Evolutionary conservation across 2,329 filamentous ascomycete genomes (phyloP).

Genomic region (Pestalotiopsis sp.): DNA sequence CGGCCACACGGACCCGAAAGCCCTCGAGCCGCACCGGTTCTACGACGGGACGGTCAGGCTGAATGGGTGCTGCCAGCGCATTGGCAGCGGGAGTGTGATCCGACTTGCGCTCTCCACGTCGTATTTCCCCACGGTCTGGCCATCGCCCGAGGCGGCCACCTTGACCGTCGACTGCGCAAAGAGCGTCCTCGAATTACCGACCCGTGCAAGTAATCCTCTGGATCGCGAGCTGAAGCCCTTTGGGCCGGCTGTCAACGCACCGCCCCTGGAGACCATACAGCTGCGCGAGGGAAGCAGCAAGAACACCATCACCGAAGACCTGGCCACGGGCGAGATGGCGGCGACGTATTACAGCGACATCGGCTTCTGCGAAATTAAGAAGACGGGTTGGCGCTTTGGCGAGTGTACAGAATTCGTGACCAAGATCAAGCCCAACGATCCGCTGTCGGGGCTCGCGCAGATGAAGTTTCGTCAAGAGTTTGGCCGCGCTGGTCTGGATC

Average conservation of each 20-base stretch:
- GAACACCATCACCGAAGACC: background rate
- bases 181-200: background rate
- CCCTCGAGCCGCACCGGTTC: background rate
- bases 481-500: background rate
- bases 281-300: background rate
- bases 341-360: background rate
- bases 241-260: background rate
- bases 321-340: background rate
- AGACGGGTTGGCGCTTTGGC: background rate
- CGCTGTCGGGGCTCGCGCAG: background rate
- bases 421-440: background rate
- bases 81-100: background rate
- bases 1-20: background rate
- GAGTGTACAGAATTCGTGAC: background rate
- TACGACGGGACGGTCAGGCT: background rate
- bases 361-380: background rate
- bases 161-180: background rate
- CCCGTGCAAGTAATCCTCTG: background rate
- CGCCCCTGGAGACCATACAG: background rate
- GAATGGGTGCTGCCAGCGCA: background rate
- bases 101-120: background rate
- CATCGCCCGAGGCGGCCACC: background rate
- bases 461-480: slow-evolving; percentile 1
- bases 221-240: background rate
- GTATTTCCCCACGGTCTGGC: background rate